These are phyloP conservation scores for Chalaropsis thielavioides DNA, from an alignment of 2,329 filamentous ascomycete species.

Conservation along the genomic window DNA sequence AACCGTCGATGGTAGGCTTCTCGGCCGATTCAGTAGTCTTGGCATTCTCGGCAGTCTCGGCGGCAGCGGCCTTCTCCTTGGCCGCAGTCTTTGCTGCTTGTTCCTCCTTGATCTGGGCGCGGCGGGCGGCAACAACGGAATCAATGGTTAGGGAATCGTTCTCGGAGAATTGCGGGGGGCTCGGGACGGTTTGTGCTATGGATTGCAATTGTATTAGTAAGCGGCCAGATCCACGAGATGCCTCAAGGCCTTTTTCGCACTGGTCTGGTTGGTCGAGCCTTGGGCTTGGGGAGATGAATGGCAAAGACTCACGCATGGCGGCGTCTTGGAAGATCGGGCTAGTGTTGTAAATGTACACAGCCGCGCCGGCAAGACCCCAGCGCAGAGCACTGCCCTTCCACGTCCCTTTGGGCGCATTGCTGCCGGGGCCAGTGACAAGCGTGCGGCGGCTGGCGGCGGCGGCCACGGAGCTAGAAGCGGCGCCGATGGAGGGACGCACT, in stretches of 20 bases:
- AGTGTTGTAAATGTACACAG: conserved; percentile 90
- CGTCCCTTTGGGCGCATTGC: conserved; percentile 47
- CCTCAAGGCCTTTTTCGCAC: not conserved
- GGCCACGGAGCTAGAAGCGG: not conserved
- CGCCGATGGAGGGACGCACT: conserved; percentile 11
- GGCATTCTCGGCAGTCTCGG: conserved; percentile 17
- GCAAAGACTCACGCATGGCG: conserved; percentile 40
- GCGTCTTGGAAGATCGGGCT: conserved; percentile 78
- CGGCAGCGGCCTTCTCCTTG: conserved; percentile 21
- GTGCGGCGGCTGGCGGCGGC: conserved; percentile 24
- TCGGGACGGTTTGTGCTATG: conserved; percentile 12
- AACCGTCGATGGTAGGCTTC: conserved; percentile 18
- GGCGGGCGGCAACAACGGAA: conserved; percentile 50
- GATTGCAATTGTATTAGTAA: not conserved
- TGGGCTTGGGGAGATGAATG: not conserved
- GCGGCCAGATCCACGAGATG: not conserved
- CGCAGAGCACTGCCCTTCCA: conserved; percentile 66
- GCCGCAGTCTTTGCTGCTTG: conserved; percentile 21
- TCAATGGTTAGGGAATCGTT: conserved; percentile 50
- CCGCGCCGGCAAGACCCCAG: conserved; percentile 60
- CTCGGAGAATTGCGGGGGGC: conserved; percentile 34
- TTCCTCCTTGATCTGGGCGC: conserved; percentile 31
- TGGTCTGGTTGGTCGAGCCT: not conserved
- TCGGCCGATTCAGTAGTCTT: conserved; percentile 20
- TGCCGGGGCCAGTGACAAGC: conserved; percentile 40